Percentiles rank a stretch among this genome's conserved stretches.
phyloP scores from a whole-genome alignment of 768 basidiomycete genomes.

The Favolaschia claudopus region DNA sequence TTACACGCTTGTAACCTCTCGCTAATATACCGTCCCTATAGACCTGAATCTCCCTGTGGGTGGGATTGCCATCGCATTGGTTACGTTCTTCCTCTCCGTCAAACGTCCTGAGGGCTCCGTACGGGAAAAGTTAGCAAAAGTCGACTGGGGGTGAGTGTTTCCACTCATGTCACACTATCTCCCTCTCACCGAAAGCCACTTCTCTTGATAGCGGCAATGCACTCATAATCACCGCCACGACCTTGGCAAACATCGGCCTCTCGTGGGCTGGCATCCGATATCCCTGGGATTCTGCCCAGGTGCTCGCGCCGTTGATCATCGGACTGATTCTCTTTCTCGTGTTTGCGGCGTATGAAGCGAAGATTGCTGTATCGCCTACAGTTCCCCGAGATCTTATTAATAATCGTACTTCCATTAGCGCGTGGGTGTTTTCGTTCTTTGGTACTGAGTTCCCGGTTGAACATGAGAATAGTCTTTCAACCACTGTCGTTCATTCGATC shows the following conservation, averaged over 20 bases:
- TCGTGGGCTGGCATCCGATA: conserved; percentile 48
- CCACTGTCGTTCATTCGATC: conserved; percentile 30
- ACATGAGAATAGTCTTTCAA: conserved; percentile 39
- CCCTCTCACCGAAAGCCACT: no score
- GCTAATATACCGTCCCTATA: conserved; percentile 1
- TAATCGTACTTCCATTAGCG: conserved; percentile 46
- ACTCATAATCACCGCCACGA: conserved; percentile 39
- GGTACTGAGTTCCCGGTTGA: background rate
- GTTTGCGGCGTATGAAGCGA: conserved; percentile 36
- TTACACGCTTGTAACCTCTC: background rate
- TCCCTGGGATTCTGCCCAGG: conserved; percentile 43
- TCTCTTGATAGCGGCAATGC: conserved; percentile 46
- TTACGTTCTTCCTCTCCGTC: conserved; percentile 28
- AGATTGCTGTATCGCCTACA: conserved; percentile 23
- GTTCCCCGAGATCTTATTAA: conserved; percentile 39
- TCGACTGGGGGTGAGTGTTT: conserved; percentile 46
- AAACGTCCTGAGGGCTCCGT: conserved; percentile 36
- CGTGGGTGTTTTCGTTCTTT: conserved; percentile 28
- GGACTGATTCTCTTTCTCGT: conserved; percentile 39
- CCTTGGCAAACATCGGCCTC: conserved; percentile 40
- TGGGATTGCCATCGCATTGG: conserved; percentile 23
- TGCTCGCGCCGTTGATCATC: conserved; percentile 47
- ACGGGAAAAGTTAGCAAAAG: conserved; percentile 32
- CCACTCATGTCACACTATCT: conserved; percentile 28
- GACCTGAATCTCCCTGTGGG: conserved; percentile 44